Conservation (phyloP, 768 basidiomycete species). For the Trichaptum fuscoviolaceum region DNA sequence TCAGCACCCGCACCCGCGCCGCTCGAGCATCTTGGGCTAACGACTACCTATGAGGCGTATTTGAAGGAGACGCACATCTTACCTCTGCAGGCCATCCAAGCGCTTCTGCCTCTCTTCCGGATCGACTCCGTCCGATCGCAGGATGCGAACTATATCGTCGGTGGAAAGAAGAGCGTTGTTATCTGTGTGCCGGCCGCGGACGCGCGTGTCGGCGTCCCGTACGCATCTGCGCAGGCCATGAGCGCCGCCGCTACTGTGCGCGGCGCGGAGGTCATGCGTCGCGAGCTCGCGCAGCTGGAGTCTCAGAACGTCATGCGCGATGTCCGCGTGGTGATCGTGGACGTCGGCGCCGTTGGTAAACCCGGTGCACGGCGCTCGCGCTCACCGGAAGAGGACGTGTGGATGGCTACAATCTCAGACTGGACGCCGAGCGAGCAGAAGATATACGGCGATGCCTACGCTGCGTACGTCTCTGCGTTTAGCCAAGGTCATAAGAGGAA, state of each 20-base stretch:
- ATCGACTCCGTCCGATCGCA: slow-evolving; percentile 51
- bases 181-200: slow-evolving; percentile 72
- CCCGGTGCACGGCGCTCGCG: slow-evolving; percentile 14
- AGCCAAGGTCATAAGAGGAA: slow-evolving; percentile 3
- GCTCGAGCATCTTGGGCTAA: slow-evolving; percentile 64
- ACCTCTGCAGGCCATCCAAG: slow-evolving; percentile 72
- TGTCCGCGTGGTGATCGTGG: slow-evolving; percentile 64
- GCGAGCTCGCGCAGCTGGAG: slow-evolving; percentile 61
- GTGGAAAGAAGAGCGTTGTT: slow-evolving; percentile 45
- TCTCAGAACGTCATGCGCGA: slow-evolving; percentile 52
- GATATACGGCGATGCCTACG: slow-evolving; percentile 68
- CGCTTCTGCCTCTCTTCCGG: slow-evolving; percentile 71
- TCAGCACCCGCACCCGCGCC: slow-evolving; percentile 45
- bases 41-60: slow-evolving; percentile 60
- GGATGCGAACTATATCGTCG: slow-evolving; percentile 43
- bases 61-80: slow-evolving; percentile 70
- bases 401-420: slow-evolving; percentile 44
- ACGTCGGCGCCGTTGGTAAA: slow-evolving; percentile 56
- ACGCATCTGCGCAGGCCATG: slow-evolving; percentile 61
- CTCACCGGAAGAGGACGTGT: background rate
- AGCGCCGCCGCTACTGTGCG: slow-evolving; percentile 67
- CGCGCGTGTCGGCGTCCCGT: slow-evolving; percentile 71
- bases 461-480: slow-evolving; percentile 23
- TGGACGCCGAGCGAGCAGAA: slow-evolving; percentile 74
- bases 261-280: slow-evolving; percentile 65